A percentile compares a stretch with the other conserved stretches of the same genome.
Evolutionary conservation across 805 yeast species (phyloP).

Genomic region (Zygosaccharomyces gambellarensis): DNA sequence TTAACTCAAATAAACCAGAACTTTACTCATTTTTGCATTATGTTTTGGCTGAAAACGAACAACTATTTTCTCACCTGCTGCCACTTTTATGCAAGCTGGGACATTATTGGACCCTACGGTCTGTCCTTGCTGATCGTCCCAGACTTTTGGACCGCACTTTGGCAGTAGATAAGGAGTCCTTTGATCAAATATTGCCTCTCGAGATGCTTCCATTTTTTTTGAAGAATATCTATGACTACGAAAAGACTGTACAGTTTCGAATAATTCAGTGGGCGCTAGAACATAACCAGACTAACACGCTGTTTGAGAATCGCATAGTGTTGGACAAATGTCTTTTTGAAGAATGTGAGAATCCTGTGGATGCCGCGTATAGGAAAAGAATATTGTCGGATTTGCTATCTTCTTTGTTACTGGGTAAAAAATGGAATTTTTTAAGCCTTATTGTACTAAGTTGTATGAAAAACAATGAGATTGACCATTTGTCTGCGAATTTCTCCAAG

Average conservation of each 20-base stretch:
- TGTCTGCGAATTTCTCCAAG: conserved; percentile 2
- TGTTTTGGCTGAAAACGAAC: conserved; percentile 3
- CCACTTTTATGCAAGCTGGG: conserved; percentile 4
- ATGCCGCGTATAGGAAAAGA: neutral
- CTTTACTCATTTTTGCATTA: neutral
- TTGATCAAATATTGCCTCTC: conserved; percentile 7
- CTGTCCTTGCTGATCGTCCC: conserved; percentile 7
- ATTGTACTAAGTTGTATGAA: conserved; percentile 9
- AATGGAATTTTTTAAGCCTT: conserved; percentile 9
- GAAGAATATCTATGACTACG: conserved; percentile 1
- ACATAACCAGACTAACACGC: conserved; percentile 3
- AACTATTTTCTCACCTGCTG: conserved; percentile 3
- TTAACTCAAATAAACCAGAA: neutral
- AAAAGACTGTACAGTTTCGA: conserved; percentile 5
- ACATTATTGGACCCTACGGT: conserved; percentile 6
- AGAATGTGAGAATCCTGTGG: neutral
- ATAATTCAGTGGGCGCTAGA: conserved; percentile 9
- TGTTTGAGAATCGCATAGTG: conserved; percentile 3
- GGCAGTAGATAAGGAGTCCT: neutral
- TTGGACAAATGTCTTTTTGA: conserved; percentile 3
- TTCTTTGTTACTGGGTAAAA: neutral
- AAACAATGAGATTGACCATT: neutral
- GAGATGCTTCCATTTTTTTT: conserved; percentile 5
- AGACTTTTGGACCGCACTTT: neutral
- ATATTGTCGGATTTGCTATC: conserved; percentile 1